A percentile compares a stretch with the other conserved stretches of the same genome.
Conservation (phyloP, 768 basidiomycete genomes). For the Lactarius hatsudake region DNA sequence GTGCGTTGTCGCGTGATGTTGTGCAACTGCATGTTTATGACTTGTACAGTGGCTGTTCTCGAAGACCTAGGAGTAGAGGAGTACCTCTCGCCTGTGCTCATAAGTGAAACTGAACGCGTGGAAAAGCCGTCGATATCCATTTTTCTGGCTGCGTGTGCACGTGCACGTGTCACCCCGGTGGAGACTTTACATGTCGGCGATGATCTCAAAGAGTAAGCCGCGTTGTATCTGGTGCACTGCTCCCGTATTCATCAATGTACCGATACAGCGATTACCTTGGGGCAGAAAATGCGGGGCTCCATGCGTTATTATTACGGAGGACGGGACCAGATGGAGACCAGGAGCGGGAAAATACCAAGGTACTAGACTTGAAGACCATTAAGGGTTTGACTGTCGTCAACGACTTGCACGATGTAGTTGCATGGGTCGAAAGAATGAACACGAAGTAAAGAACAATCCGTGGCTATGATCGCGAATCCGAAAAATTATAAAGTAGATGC, state of each 20-base stretch:
- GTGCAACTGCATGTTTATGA: background rate
- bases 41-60: conserved; percentile 42
- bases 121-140: conserved; percentile 68
- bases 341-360: conserved; percentile 41
- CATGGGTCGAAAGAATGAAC: conserved; percentile 36
- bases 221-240: background rate
- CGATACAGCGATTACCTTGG: conserved; percentile 61
- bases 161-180: conserved; percentile 35
- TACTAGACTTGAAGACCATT: conserved; percentile 41
- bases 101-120: conserved; percentile 66
- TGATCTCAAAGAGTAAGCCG: conserved; percentile 56
- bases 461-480: background rate
- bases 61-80: conserved; percentile 54
- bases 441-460: background rate
- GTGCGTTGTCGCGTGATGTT: conserved; percentile 40
- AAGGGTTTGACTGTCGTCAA: conserved; percentile 34
- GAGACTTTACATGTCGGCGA: conserved; percentile 74
- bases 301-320: conserved; percentile 57
- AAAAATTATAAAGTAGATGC: background rate
- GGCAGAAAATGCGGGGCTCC: conserved; percentile 52
- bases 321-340: conserved; percentile 47
- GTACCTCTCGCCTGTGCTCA: conserved; percentile 51
- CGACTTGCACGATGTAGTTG: conserved; percentile 38
- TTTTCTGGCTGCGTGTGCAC: conserved; percentile 47
- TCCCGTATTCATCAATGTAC: background rate